Conservation (phyloP, 352 stramenopile genomes). For the Aphanomyces cochlioides region DNA sequence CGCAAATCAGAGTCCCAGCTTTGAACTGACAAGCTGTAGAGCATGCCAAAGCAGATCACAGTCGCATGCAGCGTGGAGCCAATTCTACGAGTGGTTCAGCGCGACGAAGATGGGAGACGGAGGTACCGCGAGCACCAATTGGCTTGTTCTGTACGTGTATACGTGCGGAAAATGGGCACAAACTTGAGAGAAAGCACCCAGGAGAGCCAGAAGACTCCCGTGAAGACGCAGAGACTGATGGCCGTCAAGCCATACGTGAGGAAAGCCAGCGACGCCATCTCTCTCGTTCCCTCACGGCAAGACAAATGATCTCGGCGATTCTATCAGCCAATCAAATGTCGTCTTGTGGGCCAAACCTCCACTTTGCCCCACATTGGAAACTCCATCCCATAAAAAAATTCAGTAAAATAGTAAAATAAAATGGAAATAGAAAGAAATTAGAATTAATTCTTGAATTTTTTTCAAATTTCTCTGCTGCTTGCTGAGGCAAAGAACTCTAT, state of each 20-base stretch:
- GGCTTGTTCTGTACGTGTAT: conserved; percentile 58
- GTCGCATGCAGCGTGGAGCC: conserved; percentile 77
- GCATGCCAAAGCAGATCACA: conserved; percentile 58
- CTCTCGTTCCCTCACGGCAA: too few relatives aligned
- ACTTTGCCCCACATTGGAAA: too few relatives aligned
- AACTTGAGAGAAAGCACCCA: conserved; percentile 52
- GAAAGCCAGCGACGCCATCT: too few relatives aligned
- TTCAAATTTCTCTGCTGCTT: too few relatives aligned
- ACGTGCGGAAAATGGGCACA: conserved; percentile 64
- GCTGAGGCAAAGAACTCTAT: too few relatives aligned
- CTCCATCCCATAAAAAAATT: too few relatives aligned
- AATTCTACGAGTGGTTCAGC: conserved; percentile 39
- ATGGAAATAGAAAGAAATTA: too few relatives aligned
- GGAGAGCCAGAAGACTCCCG: conserved; percentile 48
- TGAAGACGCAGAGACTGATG: conserved; percentile 54
- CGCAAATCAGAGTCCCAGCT: conserved; percentile 61
- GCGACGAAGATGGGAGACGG: not conserved
- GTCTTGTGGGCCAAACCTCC: too few relatives aligned
- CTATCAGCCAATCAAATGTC: not conserved
- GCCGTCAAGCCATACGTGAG: conserved; percentile 40
- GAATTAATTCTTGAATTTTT: too few relatives aligned
- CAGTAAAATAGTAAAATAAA: too few relatives aligned
- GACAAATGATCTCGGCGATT: too few relatives aligned
- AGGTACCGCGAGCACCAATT: conserved; percentile 77
- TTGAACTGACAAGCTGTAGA: conserved; percentile 56